phyloP scores from a whole-genome alignment of 768 basidiomycete species.

The Leccinum subgranulosum region DNA sequence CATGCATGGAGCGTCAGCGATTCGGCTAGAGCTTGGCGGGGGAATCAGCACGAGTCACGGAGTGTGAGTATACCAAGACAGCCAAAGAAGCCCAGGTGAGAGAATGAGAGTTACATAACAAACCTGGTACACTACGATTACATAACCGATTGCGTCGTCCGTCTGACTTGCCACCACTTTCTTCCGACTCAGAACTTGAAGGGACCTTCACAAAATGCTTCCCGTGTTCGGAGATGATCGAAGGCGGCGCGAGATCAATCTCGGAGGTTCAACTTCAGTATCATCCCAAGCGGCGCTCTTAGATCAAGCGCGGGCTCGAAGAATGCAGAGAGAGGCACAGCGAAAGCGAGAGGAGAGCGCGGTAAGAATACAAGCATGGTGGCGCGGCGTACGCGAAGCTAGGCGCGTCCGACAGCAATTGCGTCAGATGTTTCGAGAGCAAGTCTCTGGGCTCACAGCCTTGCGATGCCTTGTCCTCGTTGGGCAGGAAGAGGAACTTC shows the following conservation, averaged over 20 bases:
- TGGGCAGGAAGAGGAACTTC: constrained; percentile 37
- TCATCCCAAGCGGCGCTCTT: constrained; percentile 56
- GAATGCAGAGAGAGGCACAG: constrained; percentile 54
- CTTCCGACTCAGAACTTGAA: background rate
- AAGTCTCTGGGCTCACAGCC: constrained; percentile 52
- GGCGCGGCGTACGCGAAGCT: constrained; percentile 50
- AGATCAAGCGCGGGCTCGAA: constrained; percentile 56
- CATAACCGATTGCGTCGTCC: background rate
- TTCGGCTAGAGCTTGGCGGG: constrained; percentile 14
- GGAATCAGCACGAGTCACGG: background rate
- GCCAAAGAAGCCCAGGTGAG: constrained; percentile 20
- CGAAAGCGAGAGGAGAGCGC: constrained; percentile 60
- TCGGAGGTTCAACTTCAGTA: constrained; percentile 60
- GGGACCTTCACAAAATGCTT: constrained; percentile 25
- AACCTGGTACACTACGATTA: constrained; percentile 5
- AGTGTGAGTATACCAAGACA: constrained; percentile 10
- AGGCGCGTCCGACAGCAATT: constrained; percentile 43
- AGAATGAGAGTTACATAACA: too few species aligned
- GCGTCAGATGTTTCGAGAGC: constrained; percentile 46
- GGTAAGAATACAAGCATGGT: constrained; percentile 64
- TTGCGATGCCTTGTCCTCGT: constrained; percentile 66
- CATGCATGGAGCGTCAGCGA: constrained; percentile 29
- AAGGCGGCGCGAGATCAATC: constrained; percentile 64
- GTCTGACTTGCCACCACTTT: background rate
- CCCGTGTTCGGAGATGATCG: constrained; percentile 51